Conservation (phyloP, 2,329 filamentous ascomycete genomes). For the Aspergillus fijiensis region DNA sequence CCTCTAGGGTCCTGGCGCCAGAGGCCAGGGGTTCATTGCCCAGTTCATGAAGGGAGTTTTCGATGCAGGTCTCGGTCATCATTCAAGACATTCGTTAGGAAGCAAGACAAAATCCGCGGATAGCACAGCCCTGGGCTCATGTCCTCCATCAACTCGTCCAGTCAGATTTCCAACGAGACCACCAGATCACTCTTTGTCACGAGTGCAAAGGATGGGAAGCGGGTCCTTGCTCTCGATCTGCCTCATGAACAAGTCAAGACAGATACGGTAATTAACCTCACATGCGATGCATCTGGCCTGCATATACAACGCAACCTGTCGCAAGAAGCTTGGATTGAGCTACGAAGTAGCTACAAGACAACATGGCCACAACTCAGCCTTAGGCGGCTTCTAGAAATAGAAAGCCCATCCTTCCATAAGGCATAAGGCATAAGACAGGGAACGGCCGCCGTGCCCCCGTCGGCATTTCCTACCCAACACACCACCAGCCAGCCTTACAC, state of each 20-base stretch:
- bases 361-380: neutral
- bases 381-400: neutral
- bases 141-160: neutral
- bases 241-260: neutral
- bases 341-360: neutral
- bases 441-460: neutral
- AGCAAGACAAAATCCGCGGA: neutral
- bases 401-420: neutral
- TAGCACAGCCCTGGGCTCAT: neutral
- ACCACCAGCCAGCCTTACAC: conserved; percentile 4
- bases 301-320: neutral
- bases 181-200: neutral
- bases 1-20: no score
- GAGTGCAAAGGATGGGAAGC: neutral
- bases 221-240: neutral
- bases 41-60: neutral
- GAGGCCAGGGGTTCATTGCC: neutral
- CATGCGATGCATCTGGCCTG: neutral
- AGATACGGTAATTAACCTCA: neutral
- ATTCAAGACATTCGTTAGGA: neutral
- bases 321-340: neutral
- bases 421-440: neutral
- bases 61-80: neutral
- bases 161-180: neutral
- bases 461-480: neutral